Conservation (phyloP, 1,139 yeast genomes). For the Saccharomyces hybrid region DNA sequence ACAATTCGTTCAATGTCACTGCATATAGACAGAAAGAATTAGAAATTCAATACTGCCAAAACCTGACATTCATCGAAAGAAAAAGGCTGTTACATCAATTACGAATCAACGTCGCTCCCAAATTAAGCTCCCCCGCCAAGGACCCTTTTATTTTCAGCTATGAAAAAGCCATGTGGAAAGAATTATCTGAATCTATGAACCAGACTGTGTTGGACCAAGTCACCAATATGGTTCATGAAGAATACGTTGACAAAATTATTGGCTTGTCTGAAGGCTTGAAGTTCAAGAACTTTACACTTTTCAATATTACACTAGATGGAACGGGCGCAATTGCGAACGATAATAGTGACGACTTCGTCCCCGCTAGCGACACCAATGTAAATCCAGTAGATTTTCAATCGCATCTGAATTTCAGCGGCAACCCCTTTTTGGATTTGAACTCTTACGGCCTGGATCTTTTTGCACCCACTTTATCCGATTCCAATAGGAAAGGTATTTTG, state of each 20-base stretch:
- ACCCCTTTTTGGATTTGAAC: not conserved
- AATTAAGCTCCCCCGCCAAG: constrained; percentile 17
- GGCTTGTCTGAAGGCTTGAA: not conserved
- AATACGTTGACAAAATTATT: not conserved
- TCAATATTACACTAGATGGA: not conserved
- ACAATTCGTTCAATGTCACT: constrained; percentile 16
- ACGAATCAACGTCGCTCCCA: constrained; percentile 13
- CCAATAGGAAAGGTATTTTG: constrained; percentile 5
- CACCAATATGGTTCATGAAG: not conserved
- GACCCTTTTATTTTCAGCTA: constrained; percentile 19
- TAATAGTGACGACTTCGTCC: not conserved
- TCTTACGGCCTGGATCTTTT: not conserved
- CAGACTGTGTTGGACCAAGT: not conserved
- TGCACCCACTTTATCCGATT: not conserved
- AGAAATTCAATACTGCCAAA: constrained; percentile 17
- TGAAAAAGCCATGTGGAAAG: constrained; percentile 17
- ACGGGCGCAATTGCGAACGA: not conserved
- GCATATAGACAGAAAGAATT: constrained; percentile 23
- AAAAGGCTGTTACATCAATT: constrained; percentile 10
- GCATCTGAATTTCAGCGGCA: not conserved
- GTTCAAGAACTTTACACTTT: not conserved
- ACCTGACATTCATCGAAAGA: constrained; percentile 9
- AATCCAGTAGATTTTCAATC: not conserved
- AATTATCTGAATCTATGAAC: constrained; percentile 6
- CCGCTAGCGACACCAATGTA: not conserved